Evolutionary conservation across 148 eudicot species (phyloP).

Genomic region (Spergularia marina): DNA sequence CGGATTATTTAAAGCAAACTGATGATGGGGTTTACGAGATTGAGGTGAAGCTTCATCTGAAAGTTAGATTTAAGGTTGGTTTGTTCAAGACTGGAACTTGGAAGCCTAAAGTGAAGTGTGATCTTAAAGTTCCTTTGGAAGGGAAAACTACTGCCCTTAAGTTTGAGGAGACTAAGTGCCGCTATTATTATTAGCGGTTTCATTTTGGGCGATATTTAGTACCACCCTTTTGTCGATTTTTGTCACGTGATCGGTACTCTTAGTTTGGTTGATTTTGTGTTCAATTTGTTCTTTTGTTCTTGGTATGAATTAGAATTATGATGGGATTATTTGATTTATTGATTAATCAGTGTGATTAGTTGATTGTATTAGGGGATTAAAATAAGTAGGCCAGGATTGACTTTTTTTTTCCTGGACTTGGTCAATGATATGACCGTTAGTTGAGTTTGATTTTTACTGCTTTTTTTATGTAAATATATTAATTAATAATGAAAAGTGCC

Average conservation of each 20-base stretch:
- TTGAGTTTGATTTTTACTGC: too few relatives aligned
- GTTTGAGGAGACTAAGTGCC: slow-evolving; percentile 48
- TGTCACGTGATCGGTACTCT: too few relatives aligned
- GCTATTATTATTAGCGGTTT: slow-evolving; percentile 16
- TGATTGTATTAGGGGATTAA: too few relatives aligned
- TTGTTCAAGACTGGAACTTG: slow-evolving; percentile 42
- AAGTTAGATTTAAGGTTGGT: slow-evolving; percentile 46
- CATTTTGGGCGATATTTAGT: too few relatives aligned
- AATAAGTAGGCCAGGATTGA: too few relatives aligned
- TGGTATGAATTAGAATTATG: background rate
- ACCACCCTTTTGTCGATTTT: too few relatives aligned
- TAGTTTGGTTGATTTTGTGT: background rate
- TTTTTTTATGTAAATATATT: too few relatives aligned
- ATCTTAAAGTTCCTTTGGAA: slow-evolving; percentile 58
- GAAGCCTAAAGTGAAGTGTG: slow-evolving; percentile 54
- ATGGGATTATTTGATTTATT: slow-evolving; percentile 13
- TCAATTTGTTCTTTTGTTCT: background rate
- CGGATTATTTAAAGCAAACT: slow-evolving; percentile 33
- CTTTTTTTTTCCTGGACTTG: too few relatives aligned
- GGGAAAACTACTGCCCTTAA: slow-evolving; percentile 20
- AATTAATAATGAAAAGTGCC: too few relatives aligned
- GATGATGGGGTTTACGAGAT: slow-evolving; percentile 40
- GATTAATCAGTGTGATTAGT: too few relatives aligned
- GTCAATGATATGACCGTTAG: too few relatives aligned
- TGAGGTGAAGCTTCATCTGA: slow-evolving; percentile 49